Base-by-base conservation (phyloP, 2,329 filamentous ascomycete genomes). In the Fusarium citri region DNA sequence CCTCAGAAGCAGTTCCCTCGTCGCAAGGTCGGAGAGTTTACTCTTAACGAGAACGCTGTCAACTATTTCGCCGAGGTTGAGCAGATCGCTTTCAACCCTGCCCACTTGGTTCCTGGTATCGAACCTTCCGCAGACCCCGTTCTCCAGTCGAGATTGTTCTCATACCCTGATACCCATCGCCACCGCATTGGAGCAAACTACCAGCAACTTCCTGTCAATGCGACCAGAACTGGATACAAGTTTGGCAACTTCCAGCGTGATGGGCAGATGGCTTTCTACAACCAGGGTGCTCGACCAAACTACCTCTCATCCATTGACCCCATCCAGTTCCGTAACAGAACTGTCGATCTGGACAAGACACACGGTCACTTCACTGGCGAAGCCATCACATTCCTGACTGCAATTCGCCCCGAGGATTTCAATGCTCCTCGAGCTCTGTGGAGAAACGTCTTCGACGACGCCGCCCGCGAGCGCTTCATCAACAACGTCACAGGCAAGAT, bases 41-140 rank as follows among this genome's bases (percentile, higher is more conserved):
- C 89, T 37, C 78, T 94, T 20, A 89, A 93, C 78, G 85, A 85
- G 37, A 93, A 93, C 74, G 81, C 85, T 2, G 77, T 86, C 65
- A 91, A 91, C 78, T 91, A 90, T 28, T 73, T 73, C 73, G 84
- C 86, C 48, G 90, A 93, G 74, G 86, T 91, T 48, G 90, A 92
- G 77, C 89, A 92, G 78, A 86, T 87, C 0, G 87, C 88, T 1
- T 92, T 92, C 73, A 88, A 87, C 0, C 90, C 90, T 0, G 86
- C 86, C 1, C 88, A 86, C 64, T 80, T 92, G 76, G 87, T 91
- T 0, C 89, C 89, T 0, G 90, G 90, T 2, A 83, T 90, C 48
- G 88, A 86, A 55, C 85, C 88, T 0, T 87, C 87, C 0, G 86
- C 88, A 9, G 90, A 92, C 73, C 87, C 88, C 0, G 85, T 90